These are phyloP conservation scores for Galerina marginata DNA, from an alignment of 768 basidiomycete genomes.

Conservation along the genomic window DNA sequence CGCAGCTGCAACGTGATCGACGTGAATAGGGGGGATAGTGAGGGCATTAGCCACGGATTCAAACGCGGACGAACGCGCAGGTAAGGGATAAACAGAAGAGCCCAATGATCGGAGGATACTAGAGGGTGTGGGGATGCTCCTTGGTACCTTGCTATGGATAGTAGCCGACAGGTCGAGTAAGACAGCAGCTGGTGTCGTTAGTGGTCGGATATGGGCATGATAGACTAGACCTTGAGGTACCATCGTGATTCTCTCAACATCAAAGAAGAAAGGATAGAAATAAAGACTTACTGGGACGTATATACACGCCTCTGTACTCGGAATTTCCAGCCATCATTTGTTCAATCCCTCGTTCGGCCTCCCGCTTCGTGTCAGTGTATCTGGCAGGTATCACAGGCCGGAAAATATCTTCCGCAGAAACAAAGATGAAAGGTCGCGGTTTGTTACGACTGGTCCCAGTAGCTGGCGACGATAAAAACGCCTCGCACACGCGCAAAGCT, in stretches of 20 bases:
- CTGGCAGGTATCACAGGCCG: conserved; percentile 83
- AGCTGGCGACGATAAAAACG: conserved; percentile 60
- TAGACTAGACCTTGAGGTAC: conserved; percentile 82
- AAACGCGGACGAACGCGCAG: conserved; percentile 44
- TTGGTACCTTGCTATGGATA: conserved; percentile 66
- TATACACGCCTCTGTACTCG: conserved; percentile 72
- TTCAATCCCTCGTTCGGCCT: conserved; percentile 79
- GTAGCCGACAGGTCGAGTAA: conserved; percentile 81
- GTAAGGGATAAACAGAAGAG: conserved; percentile 24
- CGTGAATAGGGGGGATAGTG: conserved; percentile 89
- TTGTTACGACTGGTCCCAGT: conserved; percentile 28
- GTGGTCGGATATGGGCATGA: conserved; percentile 91
- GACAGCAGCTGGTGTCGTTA: conserved; percentile 84
- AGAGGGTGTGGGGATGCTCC: conserved; percentile 67
- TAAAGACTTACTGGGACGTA: conserved; percentile 81
- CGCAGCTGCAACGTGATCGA: conserved; percentile 92
- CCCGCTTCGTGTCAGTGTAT: conserved; percentile 94
- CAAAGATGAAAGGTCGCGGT: conserved; percentile 83
- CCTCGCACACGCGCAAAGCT: conserved; percentile 81
- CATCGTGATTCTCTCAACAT: conserved; percentile 11
- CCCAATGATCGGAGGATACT: conserved; percentile 61
- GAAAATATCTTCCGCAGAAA: conserved; percentile 95
- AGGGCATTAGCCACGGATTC: conserved; percentile 80
- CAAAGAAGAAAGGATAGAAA: conserved; percentile 13
- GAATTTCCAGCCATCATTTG: conserved; percentile 50